phyloP scores from a whole-genome alignment of 345 rosid genomes.

The Chamaenerion angustifolium region DNA sequence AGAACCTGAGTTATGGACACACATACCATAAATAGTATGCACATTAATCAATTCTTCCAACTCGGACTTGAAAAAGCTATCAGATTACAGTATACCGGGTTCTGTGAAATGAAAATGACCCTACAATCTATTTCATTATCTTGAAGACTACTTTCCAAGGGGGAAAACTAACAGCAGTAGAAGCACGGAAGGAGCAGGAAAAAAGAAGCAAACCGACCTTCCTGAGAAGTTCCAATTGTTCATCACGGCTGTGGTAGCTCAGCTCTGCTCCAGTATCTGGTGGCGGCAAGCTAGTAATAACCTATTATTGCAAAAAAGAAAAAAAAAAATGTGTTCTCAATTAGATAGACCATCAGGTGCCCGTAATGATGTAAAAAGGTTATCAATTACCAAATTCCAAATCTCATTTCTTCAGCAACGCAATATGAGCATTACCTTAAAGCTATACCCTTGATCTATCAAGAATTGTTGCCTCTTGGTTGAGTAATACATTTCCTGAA shows the following conservation, averaged over 20 bases:
- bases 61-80: no score
- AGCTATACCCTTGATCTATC: conserved; percentile 94
- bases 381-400: no score
- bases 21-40: neutral
- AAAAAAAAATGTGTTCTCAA: no score
- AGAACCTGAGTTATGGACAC: conserved; percentile 32
- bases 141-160: neutral
- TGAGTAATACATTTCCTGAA: conserved; percentile 88
- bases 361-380: no score
- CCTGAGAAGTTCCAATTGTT: conserved; percentile 57
- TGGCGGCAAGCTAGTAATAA: conserved; percentile 88
- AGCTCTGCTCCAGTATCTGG: conserved; percentile 63
- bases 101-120: no score
- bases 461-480: conserved; percentile 90
- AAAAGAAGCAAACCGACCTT: conserved; percentile 27
- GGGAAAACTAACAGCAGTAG: neutral
- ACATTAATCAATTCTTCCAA: no score
- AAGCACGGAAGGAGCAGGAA: neutral
- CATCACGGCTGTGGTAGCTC: conserved; percentile 53
- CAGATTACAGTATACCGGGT: no score
- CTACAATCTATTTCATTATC: no score
- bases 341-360: no score
- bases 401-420: no score
- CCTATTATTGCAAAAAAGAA: conserved; percentile 16
- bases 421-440: conserved; percentile 35